Evolutionary conservation across 768 basidiomycete genomes (phyloP).

Genomic region (Rhodotorula graminis): DNA sequence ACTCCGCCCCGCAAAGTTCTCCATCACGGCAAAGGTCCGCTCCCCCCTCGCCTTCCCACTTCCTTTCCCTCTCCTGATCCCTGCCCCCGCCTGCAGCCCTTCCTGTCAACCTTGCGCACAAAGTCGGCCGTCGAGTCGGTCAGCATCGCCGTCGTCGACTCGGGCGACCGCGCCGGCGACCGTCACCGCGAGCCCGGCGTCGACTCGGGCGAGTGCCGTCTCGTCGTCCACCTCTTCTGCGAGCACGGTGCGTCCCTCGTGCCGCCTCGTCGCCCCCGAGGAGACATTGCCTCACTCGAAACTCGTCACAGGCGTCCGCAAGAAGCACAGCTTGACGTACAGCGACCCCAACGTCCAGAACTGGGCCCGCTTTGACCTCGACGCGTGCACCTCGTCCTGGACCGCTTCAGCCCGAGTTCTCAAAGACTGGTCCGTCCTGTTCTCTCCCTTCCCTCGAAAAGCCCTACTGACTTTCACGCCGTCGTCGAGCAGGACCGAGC

Average conservation of each 20-base stretch:
- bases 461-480: not conserved
- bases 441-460: no score
- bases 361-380: slow-evolving; percentile 23
- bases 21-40: slow-evolving; percentile 19
- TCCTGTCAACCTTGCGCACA: slow-evolving; percentile 24
- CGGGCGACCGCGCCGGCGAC: not conserved
- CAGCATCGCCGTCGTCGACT: slow-evolving; percentile 2
- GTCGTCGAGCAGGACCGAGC: slow-evolving; percentile 17
- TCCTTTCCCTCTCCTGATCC: not conserved
- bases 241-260: slow-evolving; percentile 22
- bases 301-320: slow-evolving; percentile 37
- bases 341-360: slow-evolving; percentile 20
- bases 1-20: slow-evolving; percentile 15
- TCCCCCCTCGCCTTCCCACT: no score
- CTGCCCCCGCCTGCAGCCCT: not conserved
- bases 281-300: no score
- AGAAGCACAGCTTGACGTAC: slow-evolving; percentile 36
- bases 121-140: slow-evolving; percentile 26
- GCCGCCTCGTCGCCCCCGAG: no score
- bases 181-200: not conserved
- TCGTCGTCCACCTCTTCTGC: slow-evolving; percentile 28
- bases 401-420: slow-evolving; percentile 20
- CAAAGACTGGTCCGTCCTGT: slow-evolving; percentile 23
- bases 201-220: slow-evolving; percentile 25
- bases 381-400: slow-evolving; percentile 17